Base-by-base conservation (phyloP, 768 basidiomycete genomes). In the Agaricus bisporus region DNA sequence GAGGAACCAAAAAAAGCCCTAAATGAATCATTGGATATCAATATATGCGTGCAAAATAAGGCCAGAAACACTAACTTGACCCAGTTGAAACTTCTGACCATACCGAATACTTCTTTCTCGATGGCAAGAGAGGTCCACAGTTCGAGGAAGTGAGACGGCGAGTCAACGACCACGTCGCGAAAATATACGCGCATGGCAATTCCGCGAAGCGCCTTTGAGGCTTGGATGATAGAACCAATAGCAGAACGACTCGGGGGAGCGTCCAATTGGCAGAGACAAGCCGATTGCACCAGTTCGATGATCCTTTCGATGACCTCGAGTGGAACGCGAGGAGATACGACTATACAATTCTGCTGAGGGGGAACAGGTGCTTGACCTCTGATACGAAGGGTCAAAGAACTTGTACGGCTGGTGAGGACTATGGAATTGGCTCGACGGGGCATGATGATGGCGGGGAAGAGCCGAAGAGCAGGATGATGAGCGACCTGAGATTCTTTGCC, bases 161-260 rank as follows among this genome's bases (percentile, higher is more conserved):
- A 57, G 42, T 28, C 36, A 18, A 36, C 47, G 12, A 37, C 38
- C 39, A 44, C 50, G 57, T 65, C 54, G 57, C 60, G 60, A 59
- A 72, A 66, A 62, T 68, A 71, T 52, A 59, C 66, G 17, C 73
- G 73, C 48, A 82, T 57, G 50, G 70, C 64, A 32, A 81, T 65
- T 28, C 63, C 62, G 28, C 81, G 72, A 59, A 81, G 66, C 25
- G 61, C 62, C 17, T 61, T 67, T 8, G 73, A 81, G 17, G 70
- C 71, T 25, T 74, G 63, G 15, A 73, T 71, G 35, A 77, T 65
- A 7, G 76, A 59, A 7, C 60, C 60, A 39, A 81, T 71, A 29
- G 63, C 42, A 5, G 11, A 59, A 29, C 25, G 54, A 17, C 18
- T 48, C 50, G 39, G 18, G 4, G 22, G 8, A 32, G 32, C 2